phyloP scores from a whole-genome alignment of 73 alveolate genomes.

The Tetrahymena thermophila region DNA sequence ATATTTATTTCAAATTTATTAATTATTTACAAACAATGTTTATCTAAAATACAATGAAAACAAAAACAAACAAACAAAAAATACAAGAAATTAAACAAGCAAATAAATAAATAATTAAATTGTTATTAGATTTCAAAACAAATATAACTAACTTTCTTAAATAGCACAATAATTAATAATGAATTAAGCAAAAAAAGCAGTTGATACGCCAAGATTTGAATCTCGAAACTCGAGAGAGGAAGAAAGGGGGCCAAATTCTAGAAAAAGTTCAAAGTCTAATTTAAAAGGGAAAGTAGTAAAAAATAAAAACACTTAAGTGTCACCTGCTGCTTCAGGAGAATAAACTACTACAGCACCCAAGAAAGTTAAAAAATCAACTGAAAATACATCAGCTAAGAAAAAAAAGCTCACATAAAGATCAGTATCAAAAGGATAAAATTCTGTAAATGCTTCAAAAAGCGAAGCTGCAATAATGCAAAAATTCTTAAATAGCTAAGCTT shows the following conservation, averaged over 20 bases:
- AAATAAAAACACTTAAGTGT: background rate
- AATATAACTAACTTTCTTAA: background rate
- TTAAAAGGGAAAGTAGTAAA: background rate
- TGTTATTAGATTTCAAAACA: background rate
- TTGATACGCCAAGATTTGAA: background rate
- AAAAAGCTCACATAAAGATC: background rate
- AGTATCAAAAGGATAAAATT: background rate
- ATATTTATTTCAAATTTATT: background rate
- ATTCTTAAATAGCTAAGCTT: background rate
- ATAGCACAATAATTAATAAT: background rate
- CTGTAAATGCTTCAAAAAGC: background rate
- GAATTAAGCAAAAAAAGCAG: background rate
- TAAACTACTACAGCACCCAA: background rate
- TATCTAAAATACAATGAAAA: background rate
- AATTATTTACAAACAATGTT: background rate
- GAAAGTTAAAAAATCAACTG: background rate
- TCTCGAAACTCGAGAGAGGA: background rate
- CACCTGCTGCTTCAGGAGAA: background rate
- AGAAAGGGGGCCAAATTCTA: background rate
- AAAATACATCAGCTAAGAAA: background rate
- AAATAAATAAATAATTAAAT: too few species aligned
- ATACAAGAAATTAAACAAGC: too few species aligned
- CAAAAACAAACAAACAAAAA: too few species aligned
- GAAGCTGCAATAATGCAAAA: background rate
- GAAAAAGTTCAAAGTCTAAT: background rate